phyloP scores from a whole-genome alignment of 192 early-diverging fungal species.

The Mortierella hygrophila region DNA sequence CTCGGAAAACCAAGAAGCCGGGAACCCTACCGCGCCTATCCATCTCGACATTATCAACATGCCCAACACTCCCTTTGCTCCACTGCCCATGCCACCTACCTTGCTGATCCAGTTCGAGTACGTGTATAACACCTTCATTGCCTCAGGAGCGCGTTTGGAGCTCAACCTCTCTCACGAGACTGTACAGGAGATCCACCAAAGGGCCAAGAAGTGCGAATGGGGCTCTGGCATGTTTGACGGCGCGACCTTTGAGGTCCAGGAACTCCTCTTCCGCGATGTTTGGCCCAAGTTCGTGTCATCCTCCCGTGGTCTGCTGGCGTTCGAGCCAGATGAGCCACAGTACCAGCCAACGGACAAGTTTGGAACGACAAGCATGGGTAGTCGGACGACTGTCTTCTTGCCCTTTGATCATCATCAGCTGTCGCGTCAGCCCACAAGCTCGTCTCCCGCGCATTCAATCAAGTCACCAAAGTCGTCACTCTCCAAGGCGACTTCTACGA shows the following conservation, averaged over 20 bases:
- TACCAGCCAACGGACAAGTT: not conserved
- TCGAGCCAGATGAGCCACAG: not conserved
- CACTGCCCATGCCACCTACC: conserved; percentile 48
- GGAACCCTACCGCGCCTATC: not conserved
- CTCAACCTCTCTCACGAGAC: conserved; percentile 45
- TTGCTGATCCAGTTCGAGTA: conserved; percentile 51
- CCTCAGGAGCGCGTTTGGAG: conserved; percentile 35
- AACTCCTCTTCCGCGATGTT: conserved; percentile 49
- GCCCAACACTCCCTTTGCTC: conserved; percentile 5
- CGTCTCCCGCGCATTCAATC: conserved; percentile 17
- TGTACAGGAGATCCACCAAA: conserved; percentile 27
- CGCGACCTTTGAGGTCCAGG: conserved; percentile 45
- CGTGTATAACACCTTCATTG: conserved; percentile 50
- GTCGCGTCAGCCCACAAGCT: conserved; percentile 5
- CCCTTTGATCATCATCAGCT: conserved; percentile 16
- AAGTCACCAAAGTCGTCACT: conserved; percentile 31
- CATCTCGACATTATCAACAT: not conserved
- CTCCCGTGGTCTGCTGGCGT: conserved; percentile 26
- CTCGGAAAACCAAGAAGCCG: not conserved
- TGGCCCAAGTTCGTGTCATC: conserved; percentile 57
- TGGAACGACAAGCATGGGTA: not conserved
- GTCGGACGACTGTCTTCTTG: not conserved
- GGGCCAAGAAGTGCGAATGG: conserved; percentile 32
- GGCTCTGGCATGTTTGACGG: conserved; percentile 45
- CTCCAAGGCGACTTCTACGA: conserved; percentile 18